Conservation (phyloP, 2,329 filamentous ascomycete genomes). For the Diplodia seriata region DNA sequence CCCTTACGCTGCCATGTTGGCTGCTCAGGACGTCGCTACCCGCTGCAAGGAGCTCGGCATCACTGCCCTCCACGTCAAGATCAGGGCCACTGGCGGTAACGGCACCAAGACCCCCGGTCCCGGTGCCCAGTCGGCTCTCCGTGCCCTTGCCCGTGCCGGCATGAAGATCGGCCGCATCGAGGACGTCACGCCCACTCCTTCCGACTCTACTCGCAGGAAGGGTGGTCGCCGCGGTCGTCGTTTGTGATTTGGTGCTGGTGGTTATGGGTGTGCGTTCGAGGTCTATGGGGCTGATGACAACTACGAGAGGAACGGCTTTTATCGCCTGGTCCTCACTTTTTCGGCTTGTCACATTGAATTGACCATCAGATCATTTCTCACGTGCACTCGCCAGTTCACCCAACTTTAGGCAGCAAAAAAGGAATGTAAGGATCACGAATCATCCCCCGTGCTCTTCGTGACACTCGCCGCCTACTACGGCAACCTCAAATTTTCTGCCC, state of each 20-base stretch:
- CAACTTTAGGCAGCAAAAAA: slow-evolving; percentile 29
- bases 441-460: slow-evolving; percentile 7
- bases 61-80: slow-evolving; percentile 99
- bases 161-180: slow-evolving; percentile 99
- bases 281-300: slow-evolving; percentile 54
- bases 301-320: slow-evolving; percentile 73
- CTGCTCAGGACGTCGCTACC: slow-evolving; percentile 88
- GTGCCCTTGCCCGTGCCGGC: slow-evolving; percentile 96
- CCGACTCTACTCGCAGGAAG: slow-evolving; percentile 99
- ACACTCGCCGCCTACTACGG: not conserved
- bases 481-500: slow-evolving; percentile 67
- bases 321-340: slow-evolving; percentile 69
- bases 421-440: slow-evolving; percentile 30
- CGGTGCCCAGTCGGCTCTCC: slow-evolving; percentile 98
- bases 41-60: slow-evolving; percentile 88
- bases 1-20: slow-evolving; percentile 99
- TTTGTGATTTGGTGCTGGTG: slow-evolving; percentile 76
- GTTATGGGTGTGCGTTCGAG: slow-evolving; percentile 55
- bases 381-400: slow-evolving; percentile 32
- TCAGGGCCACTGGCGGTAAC: slow-evolving; percentile 99
- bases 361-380: slow-evolving; percentile 31
- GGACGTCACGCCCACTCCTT: slow-evolving; percentile 98
- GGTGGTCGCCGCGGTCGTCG: slow-evolving; percentile 99
- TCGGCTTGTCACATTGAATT: slow-evolving; percentile 56
- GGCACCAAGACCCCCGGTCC: slow-evolving; percentile 99